A percentile compares a stretch with the other conserved stretches of the same genome.
Conservation (phyloP, 495 filamentous ascomycete species). For the Neohortaea acidophila region DNA sequence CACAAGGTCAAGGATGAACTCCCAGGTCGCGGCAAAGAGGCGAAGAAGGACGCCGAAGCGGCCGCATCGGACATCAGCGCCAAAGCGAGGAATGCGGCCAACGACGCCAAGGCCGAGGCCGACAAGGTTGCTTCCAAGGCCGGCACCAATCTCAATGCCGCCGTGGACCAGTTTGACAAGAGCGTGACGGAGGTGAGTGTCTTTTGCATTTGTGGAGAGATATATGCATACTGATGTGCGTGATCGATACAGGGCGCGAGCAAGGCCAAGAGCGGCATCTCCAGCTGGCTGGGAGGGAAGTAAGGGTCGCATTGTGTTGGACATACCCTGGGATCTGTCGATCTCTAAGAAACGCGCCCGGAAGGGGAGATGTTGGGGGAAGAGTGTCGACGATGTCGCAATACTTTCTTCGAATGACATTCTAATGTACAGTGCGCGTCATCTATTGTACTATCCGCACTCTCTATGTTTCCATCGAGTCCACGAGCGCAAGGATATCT, state of each 20-base stretch:
- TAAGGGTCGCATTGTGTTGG: no score
- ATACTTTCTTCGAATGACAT: no score
- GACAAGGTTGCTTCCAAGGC: constrained; percentile 20
- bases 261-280: constrained; percentile 67
- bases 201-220: background rate
- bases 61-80: constrained; percentile 19
- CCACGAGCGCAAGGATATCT: no score
- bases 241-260: background rate
- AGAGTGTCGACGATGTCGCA: no score
- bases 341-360: no score
- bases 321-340: no score
- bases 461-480: no score
- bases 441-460: no score
- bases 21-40: constrained; percentile 33
- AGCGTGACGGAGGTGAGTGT: constrained; percentile 17
- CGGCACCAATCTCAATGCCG: constrained; percentile 7
- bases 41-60: constrained; percentile 37
- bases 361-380: no score
- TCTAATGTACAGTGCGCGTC: no score
- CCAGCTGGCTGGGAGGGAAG: constrained; percentile 60
- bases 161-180: constrained; percentile 24
- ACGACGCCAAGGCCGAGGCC: constrained; percentile 37
- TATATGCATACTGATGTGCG: background rate
- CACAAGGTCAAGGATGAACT: constrained; percentile 49
- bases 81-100: constrained; percentile 32